These are phyloP conservation scores for Phragmites australis DNA, from an alignment of 176 grass and related monocot genomes.

Conservation along the genomic window DNA sequence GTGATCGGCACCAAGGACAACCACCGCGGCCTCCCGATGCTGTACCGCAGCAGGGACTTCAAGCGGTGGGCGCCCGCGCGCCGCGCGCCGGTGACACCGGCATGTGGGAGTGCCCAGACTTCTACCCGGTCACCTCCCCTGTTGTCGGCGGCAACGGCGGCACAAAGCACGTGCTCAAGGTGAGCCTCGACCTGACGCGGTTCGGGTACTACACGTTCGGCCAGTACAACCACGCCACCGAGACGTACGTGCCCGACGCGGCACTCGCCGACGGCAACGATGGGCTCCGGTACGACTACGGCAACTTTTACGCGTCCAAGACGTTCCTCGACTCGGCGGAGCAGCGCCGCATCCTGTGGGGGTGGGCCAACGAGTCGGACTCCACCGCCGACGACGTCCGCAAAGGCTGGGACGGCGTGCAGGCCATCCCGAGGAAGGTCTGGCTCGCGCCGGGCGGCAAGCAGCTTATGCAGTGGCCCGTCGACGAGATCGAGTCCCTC, in stretches of 20 bases:
- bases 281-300: constrained; percentile 68
- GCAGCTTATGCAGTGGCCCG: constrained; percentile 77
- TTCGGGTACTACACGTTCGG: constrained; percentile 73
- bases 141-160: background rate
- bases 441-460: constrained; percentile 54
- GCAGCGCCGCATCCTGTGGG: constrained; percentile 65
- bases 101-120: constrained; percentile 96
- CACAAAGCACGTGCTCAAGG: constrained; percentile 63
- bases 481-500: constrained; percentile 62
- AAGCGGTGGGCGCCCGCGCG: constrained; percentile 25
- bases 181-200: constrained; percentile 58
- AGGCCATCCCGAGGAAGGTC: constrained; percentile 61
- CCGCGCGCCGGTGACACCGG: constrained; percentile 51
- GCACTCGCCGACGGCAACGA: constrained; percentile 37
- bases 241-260: constrained; percentile 59
- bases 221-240: constrained; percentile 49
- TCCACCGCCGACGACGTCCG: constrained; percentile 20
- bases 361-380: constrained; percentile 78
- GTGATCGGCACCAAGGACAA: constrained; percentile 52
- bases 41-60: constrained; percentile 68
- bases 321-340: constrained; percentile 67
- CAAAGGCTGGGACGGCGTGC: constrained; percentile 81
- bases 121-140: constrained; percentile 53
- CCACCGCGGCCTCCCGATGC: constrained; percentile 34
- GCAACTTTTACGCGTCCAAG: constrained; percentile 93